Percentiles rank a stretch among this genome's conserved stretches.
phyloP scores from a whole-genome alignment of 495 filamentous ascomycete genomes.

The Cercophora scortea region DNA sequence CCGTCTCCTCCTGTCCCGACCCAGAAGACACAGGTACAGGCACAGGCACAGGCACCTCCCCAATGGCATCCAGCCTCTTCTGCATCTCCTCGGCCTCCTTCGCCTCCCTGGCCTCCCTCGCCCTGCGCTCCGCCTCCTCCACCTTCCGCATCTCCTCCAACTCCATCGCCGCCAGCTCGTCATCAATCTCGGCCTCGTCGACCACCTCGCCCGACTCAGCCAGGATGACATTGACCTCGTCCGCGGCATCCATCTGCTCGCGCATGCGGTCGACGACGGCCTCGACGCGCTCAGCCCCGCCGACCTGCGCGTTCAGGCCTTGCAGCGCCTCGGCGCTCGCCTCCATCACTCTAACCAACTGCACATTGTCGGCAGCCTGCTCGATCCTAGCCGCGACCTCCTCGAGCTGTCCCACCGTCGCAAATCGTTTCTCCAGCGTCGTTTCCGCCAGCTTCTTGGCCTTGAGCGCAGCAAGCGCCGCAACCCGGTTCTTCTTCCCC shows the following conservation, averaged over 20 bases:
- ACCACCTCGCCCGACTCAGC: constrained; percentile 50
- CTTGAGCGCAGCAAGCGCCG: constrained; percentile 69
- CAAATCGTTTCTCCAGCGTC: constrained; percentile 58
- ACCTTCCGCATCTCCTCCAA: constrained; percentile 50
- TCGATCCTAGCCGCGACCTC: constrained; percentile 73
- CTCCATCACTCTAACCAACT: constrained; percentile 74
- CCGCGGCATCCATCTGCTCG: constrained; percentile 73
- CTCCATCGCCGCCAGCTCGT: constrained; percentile 76
- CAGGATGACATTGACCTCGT: constrained; percentile 73
- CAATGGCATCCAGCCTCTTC: constrained; percentile 31
- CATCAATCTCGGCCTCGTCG: constrained; percentile 82
- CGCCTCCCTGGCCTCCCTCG: constrained; percentile 19
- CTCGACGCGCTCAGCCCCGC: constrained; percentile 69
- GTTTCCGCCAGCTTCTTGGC: constrained; percentile 74
- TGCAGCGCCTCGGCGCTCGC: constrained; percentile 62
- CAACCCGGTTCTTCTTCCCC: constrained; percentile 56
- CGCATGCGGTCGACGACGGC: constrained; percentile 63
- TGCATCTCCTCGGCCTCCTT: constrained; percentile 25
- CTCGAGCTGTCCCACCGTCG: constrained; percentile 72
- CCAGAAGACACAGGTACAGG: constrained; percentile 4
- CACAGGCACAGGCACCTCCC: constrained; percentile 17
- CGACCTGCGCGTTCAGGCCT: constrained; percentile 65
- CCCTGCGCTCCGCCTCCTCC: constrained; percentile 39
- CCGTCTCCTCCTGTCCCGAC: constrained; percentile 13
- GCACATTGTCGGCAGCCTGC: constrained; percentile 74